A percentile compares a stretch with the other conserved stretches of the same genome.
Evolutionary conservation across 225 moss, liverwort and hornwort species (phyloP).

Genomic region (Pleurozium schreberi): DNA sequence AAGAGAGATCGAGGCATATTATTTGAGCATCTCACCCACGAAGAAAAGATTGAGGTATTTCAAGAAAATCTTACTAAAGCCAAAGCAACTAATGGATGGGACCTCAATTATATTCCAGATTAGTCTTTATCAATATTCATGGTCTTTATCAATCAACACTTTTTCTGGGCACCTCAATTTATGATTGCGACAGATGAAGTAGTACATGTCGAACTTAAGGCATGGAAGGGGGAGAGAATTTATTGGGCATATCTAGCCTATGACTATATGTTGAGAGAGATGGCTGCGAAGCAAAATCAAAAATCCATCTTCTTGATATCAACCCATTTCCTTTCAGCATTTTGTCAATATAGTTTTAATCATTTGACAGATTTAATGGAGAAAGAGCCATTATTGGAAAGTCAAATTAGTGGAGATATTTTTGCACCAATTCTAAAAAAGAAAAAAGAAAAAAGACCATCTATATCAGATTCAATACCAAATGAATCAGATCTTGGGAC

Average conservation of each 20-base stretch:
- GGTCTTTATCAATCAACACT: neutral
- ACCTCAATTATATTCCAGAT: accelerated
- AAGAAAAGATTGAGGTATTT: accelerated
- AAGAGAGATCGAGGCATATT: accelerated
- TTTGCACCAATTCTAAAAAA: too few species aligned
- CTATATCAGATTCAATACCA: too few species aligned
- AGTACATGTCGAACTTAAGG: neutral
- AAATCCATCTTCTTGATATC: accelerated
- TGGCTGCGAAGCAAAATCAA: neutral
- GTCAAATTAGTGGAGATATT: too few species aligned
- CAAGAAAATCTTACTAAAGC: neutral
- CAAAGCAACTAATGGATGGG: neutral
- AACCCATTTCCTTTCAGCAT: neutral
- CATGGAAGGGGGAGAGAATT: neutral
- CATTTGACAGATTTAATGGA: too few species aligned
- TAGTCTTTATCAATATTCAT: accelerated
- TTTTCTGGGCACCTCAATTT: neutral
- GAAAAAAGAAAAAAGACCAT: too few species aligned
- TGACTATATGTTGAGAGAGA: neutral
- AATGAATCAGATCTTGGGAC: too few species aligned
- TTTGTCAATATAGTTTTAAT: neutral
- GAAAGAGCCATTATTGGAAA: too few species aligned
- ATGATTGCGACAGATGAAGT: neutral
- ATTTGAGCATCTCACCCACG: accelerated
- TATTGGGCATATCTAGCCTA: neutral